Evolutionary conservation across 2,329 filamentous ascomycete species (phyloP).

Genomic region (Bipolaris victoriae): DNA sequence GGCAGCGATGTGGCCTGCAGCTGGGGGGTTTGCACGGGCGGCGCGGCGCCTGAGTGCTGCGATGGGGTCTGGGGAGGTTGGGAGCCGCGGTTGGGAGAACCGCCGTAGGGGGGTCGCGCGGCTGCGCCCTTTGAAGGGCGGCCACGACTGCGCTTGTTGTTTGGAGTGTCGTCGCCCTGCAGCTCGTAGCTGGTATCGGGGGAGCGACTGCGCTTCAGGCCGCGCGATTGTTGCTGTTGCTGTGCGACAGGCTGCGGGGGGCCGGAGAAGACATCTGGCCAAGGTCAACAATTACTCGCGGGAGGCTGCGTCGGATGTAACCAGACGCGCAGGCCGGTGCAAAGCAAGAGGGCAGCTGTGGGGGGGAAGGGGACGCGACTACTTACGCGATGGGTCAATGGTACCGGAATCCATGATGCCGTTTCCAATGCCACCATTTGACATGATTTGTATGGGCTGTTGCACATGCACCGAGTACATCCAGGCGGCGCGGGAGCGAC

Average conservation of each 20-base stretch:
- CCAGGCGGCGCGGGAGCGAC: constrained; percentile 45
- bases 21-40: constrained; percentile 60
- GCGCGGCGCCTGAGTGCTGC: constrained; percentile 57
- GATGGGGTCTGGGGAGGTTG: constrained; percentile 54
- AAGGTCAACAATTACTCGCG: constrained; percentile 33
- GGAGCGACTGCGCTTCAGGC: constrained; percentile 52
- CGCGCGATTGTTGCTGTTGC: constrained; percentile 40
- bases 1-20: constrained; percentile 58
- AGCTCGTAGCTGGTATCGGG: constrained; percentile 48
- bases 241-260: constrained; percentile 40
- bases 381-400: constrained; percentile 47
- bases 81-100: constrained; percentile 62
- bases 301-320: constrained; percentile 44
- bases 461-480: constrained; percentile 50
- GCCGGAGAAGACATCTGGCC: constrained; percentile 36
- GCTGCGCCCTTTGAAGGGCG: constrained; percentile 65
- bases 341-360: background rate
- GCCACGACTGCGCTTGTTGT: constrained; percentile 50
- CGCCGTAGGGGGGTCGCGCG: constrained; percentile 51
- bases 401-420: constrained; percentile 51
- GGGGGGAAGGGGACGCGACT: constrained; percentile 5
- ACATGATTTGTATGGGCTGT: constrained; percentile 44
- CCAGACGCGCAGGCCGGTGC: constrained; percentile 28
- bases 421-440: constrained; percentile 50
- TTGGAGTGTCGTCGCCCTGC: constrained; percentile 35